These are phyloP conservation scores for Mycena kentingensis DNA, from an alignment of 768 basidiomycete species.

Conservation along the genomic window DNA sequence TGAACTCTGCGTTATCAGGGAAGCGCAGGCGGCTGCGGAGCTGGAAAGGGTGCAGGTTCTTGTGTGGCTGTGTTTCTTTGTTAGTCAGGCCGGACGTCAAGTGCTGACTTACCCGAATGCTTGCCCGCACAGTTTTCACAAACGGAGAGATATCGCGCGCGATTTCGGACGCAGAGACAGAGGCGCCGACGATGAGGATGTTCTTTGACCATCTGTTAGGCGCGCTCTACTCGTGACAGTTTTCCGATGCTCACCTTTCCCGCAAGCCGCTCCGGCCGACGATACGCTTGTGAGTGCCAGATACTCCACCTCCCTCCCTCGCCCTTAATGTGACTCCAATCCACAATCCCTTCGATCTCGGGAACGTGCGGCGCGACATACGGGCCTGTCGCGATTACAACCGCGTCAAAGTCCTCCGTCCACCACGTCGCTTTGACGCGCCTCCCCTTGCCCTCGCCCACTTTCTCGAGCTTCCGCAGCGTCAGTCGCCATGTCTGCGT, in stretches of 20 bases:
- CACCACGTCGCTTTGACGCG: slow-evolving; percentile 29
- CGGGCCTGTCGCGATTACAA: slow-evolving; percentile 35
- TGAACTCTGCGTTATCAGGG: slow-evolving; percentile 27
- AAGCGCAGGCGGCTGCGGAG: slow-evolving; percentile 30
- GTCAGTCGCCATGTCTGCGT: slow-evolving; percentile 25
- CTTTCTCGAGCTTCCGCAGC: slow-evolving; percentile 21
- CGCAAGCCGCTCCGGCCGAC: slow-evolving; percentile 32
- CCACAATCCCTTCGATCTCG: slow-evolving; percentile 29
- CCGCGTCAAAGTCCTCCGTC: slow-evolving; percentile 36
- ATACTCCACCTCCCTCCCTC: slow-evolving; percentile 20
- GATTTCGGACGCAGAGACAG: slow-evolving; percentile 25
- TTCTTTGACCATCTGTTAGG: slow-evolving; percentile 5
- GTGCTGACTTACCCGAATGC: slow-evolving; percentile 19
- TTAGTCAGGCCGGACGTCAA: neutral
- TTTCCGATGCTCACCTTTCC: slow-evolving; percentile 27
- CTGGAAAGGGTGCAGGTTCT: slow-evolving; percentile 28
- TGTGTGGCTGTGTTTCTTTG: slow-evolving; percentile 18
- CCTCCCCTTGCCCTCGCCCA: slow-evolving; percentile 16
- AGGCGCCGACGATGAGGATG: slow-evolving; percentile 24
- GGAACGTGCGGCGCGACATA: slow-evolving; percentile 37
- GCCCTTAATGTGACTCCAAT: slow-evolving; percentile 29
- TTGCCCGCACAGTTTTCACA: slow-evolving; percentile 15
- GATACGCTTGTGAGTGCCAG: slow-evolving; percentile 36
- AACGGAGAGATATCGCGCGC: slow-evolving; percentile 24
- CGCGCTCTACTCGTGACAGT: neutral